Conservation (phyloP, 257 asterid genomes). For the Nyctanthes arbortristis region DNA sequence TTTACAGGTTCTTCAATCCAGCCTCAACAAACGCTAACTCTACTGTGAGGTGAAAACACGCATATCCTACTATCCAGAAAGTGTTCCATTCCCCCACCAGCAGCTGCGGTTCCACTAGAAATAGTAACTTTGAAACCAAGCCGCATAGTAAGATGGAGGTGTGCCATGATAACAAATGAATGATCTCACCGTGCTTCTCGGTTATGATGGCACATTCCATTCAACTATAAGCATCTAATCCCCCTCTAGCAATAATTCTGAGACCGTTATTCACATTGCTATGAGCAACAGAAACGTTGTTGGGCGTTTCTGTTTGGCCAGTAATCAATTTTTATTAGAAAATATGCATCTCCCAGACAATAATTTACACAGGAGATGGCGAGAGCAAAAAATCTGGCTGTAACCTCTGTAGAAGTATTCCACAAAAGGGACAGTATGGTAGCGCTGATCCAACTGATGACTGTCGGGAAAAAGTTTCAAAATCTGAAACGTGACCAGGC, state of each 20-base stretch:
- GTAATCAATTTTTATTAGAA: constrained; percentile 11
- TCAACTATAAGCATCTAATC: background rate
- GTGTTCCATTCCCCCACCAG: too few relatives aligned
- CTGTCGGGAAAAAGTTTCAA: constrained; percentile 28
- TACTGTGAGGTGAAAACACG: too few relatives aligned
- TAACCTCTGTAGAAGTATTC: constrained; percentile 71
- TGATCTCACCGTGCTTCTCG: background rate
- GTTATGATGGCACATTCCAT: background rate
- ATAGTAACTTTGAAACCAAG: too few relatives aligned
- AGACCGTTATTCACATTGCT: background rate
- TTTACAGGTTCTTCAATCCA: too few relatives aligned
- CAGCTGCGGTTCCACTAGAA: background rate
- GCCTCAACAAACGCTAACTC: too few relatives aligned
- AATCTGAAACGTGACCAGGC: constrained; percentile 53
- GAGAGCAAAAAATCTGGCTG: constrained; percentile 71
- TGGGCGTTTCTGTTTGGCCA: constrained; percentile 9
- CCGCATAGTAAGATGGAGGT: background rate
- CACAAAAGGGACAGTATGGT: constrained; percentile 87
- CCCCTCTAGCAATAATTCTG: background rate
- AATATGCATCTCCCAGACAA: background rate
- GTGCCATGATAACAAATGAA: background rate
- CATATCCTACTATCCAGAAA: too few relatives aligned
- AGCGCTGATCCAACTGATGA: constrained; percentile 28
- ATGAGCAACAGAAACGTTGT: background rate
- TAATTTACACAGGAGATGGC: constrained; percentile 56